Evolutionary conservation across 2,329 filamentous ascomycete species (phyloP), one percentile per base, ranked within the genome.

Genomic region (Chrysoporthe puriensis): DNA sequence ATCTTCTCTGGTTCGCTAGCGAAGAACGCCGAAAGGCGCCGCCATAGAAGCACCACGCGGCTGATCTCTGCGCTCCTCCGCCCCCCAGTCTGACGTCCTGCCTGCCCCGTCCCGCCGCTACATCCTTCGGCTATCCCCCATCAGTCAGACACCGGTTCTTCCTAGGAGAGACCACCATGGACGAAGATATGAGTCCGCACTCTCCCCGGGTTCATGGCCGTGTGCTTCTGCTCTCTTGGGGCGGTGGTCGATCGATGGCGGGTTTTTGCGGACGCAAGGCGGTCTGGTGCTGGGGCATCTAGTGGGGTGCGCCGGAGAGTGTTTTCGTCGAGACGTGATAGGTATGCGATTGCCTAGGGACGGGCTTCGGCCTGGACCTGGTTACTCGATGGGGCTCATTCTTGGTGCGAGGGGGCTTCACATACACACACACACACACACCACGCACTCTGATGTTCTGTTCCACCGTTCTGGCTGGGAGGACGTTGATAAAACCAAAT

Each of bases 381-480:
- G 92, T 97, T 96, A 98, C 95, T 97, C 94, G 94, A 98, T 97
- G 95, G 95, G 95, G 95, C 95, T 97, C 94, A 98, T 97, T 97
- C 93, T 97, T 91, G 95, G 94, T 87, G 91, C 94, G 94, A 97
- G 93, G 91, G 91, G 91, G 82, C 81, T 79, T 81, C 68, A 67
- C 54, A 50, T 8, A 40, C 2, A 26, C n/a, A 77, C 76, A 78
- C 67, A 48, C 86, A 48, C 86, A 75, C 77, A 74, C 46, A 70
- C 62, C 18, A 26, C 5, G 2, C n/a, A 7, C 79, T 80, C 76
- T 79, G 80, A 80, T 82, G 71, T 79, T 79, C 79, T 83, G 82
- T 80, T 32, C 26, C 11, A 32, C 42, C 79, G 84, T 83, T 44
- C 36, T 81, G 85, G 84, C 84, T 84, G 78, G 79, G 75, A 83